These are phyloP conservation scores for Cryptosporidium bovis DNA, from an alignment of 169 alveolate species.

Conservation along the genomic window DNA sequence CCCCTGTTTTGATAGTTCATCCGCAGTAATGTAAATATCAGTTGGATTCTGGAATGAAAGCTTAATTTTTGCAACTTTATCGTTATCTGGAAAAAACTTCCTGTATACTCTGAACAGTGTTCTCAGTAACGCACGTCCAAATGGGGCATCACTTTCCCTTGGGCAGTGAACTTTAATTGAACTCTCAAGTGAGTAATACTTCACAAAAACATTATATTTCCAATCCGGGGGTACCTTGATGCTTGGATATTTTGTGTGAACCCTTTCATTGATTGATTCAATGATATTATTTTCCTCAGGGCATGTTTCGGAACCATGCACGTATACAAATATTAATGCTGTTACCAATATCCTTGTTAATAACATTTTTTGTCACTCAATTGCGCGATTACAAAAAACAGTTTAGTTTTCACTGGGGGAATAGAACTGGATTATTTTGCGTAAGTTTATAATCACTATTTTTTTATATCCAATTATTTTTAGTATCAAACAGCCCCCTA, in stretches of 20 bases:
- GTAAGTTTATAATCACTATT: too few species aligned
- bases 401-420: too few species aligned
- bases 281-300: slow-evolving; percentile 7
- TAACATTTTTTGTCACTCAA: background rate
- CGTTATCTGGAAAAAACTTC: slow-evolving; percentile 19
- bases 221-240: slow-evolving; percentile 16
- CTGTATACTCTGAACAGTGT: slow-evolving; percentile 21
- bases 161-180: slow-evolving; percentile 66
- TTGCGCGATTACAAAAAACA: too few species aligned
- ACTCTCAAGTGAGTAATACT: slow-evolving; percentile 37
- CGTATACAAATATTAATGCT: background rate
- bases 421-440: too few species aligned
- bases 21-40: slow-evolving; percentile 35
- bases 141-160: slow-evolving; percentile 47
- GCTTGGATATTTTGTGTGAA: slow-evolving; percentile 19
- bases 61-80: slow-evolving; percentile 15
- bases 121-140: slow-evolving; percentile 53
- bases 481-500: slow-evolving; percentile 41
- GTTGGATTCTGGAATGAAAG: slow-evolving; percentile 50
- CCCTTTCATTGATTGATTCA: slow-evolving; percentile 29
- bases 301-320: background rate
- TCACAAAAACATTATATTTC: slow-evolving; percentile 39
- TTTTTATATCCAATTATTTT: slow-evolving; percentile 3
- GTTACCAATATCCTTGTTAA: background rate
- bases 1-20: slow-evolving; percentile 24